Conservation (phyloP, 2,329 filamentous ascomycete genomes). For the Teratosphaeria epicoccoides region DNA sequence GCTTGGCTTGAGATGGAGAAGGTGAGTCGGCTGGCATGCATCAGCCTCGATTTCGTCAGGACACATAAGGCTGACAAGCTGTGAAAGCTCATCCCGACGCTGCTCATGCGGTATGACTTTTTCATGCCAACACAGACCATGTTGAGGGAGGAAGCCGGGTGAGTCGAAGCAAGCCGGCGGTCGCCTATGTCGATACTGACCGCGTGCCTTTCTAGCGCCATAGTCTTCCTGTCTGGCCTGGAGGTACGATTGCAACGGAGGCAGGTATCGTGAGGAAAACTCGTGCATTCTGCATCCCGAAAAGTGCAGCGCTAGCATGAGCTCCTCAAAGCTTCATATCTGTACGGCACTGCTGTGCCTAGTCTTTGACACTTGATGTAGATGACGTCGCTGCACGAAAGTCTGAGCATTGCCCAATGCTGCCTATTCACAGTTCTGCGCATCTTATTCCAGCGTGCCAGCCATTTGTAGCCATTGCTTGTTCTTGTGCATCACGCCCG, state of each 20-base stretch:
- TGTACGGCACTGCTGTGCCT: no score
- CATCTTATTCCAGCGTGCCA: no score
- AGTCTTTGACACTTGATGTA: no score
- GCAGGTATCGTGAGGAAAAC: neutral
- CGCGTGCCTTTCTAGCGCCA: neutral
- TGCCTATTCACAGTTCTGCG: no score
- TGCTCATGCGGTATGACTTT: neutral
- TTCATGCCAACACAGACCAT: neutral
- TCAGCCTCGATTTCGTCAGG: neutral
- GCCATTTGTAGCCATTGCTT: no score
- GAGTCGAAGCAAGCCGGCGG: neutral
- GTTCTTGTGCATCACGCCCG: no score
- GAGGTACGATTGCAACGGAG: neutral
- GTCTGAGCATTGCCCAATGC: no score
- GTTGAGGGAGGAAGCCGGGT: neutral
- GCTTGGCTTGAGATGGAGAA: neutral
- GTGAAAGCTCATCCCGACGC: neutral
- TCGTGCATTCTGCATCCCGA: no score
- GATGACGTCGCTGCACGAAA: no score
- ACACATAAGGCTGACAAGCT: neutral
- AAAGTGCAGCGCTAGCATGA: neutral
- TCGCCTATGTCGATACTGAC: neutral
- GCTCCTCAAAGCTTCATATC: no score
- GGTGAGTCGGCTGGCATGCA: neutral
- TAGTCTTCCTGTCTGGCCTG: neutral